Evolutionary conservation across 2,329 filamentous ascomycete genomes (phyloP).

Genomic region (Venturia pyrina): DNA sequence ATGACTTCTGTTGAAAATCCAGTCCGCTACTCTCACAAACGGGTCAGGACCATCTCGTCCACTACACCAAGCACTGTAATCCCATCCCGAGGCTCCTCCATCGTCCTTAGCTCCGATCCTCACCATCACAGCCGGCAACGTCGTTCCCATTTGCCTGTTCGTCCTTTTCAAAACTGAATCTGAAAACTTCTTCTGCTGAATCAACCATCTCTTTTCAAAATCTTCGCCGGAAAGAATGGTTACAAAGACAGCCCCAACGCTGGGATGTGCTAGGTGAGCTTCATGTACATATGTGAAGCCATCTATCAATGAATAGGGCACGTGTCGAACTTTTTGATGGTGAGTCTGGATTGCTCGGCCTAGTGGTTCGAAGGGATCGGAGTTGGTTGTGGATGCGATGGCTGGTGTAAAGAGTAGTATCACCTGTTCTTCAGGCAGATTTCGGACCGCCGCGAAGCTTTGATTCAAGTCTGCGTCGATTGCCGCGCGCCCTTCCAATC

Average conservation of each 20-base stretch:
- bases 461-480: slow-evolving; percentile 15
- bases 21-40: background rate
- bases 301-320: slow-evolving; percentile 56
- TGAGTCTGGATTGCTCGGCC: slow-evolving; percentile 52
- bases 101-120: background rate
- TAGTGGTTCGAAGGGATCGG: slow-evolving; percentile 64
- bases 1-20: background rate
- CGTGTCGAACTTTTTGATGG: slow-evolving; percentile 56
- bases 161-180: background rate
- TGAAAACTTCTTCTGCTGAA: slow-evolving; percentile 1
- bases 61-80: background rate
- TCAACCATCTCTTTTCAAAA: background rate
- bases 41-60: background rate
- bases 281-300: slow-evolving; percentile 56
- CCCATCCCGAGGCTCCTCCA: background rate
- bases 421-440: slow-evolving; percentile 27
- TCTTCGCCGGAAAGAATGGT: background rate
- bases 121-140: background rate
- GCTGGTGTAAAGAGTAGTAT: slow-evolving; percentile 38
- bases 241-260: slow-evolving; percentile 5
- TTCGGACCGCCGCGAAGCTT: slow-evolving; percentile 21
- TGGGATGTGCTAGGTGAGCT: slow-evolving; percentile 41
- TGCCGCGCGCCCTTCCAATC: background rate
- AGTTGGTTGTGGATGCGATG: slow-evolving; percentile 14
- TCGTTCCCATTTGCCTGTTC: background rate